These are phyloP conservation scores for Kwoniella shivajii DNA, from an alignment of 1,284 basidiomycete genomes.

Conservation along the genomic window DNA sequence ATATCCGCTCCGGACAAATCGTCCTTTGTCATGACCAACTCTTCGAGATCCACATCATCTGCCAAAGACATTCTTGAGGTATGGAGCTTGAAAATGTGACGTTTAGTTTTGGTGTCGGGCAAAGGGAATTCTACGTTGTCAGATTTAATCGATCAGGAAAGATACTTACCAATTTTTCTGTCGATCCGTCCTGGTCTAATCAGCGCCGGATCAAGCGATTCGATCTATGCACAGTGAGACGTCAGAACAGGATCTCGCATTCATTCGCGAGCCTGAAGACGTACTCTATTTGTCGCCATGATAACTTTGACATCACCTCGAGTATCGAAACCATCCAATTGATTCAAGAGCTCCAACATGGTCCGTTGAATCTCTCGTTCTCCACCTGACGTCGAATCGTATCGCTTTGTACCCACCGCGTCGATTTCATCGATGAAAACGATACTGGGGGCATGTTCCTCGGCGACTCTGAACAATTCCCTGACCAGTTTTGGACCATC, in stretches of 20 bases:
- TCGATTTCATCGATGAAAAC: conserved; percentile 99
- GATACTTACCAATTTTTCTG: conserved; percentile 74
- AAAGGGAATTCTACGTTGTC: conserved; percentile 72
- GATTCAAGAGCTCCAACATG: conserved; percentile 97
- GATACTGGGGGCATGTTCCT: conserved; percentile 96
- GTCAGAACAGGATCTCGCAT: conserved; percentile 55
- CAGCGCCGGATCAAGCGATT: conserved; percentile 92
- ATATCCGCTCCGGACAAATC: conserved; percentile 97
- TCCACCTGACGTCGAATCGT: conserved; percentile 95
- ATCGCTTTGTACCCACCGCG: conserved; percentile 94
- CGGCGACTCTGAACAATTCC: conserved; percentile 94
- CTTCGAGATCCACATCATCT: conserved; percentile 93
- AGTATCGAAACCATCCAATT: conserved; percentile 99
- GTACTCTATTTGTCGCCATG: conserved; percentile 56
- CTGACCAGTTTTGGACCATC: conserved; percentile 99
- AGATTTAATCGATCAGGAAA: neutral
- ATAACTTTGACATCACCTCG: conserved; percentile 95
- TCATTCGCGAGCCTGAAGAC: conserved; percentile 6
- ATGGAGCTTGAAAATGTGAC: conserved; percentile 97
- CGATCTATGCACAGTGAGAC: conserved; percentile 80
- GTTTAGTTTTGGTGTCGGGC: conserved; percentile 93
- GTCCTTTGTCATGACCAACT: conserved; percentile 94
- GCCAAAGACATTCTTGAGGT: conserved; percentile 93
- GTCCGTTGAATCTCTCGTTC: conserved; percentile 99
- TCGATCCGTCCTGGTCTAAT: conserved; percentile 98